Evolutionary conservation across 129 eudicot species (phyloP), one percentile per base, ranked within the genome.

Genomic region (Centrapalus pauciflorus): DNA sequence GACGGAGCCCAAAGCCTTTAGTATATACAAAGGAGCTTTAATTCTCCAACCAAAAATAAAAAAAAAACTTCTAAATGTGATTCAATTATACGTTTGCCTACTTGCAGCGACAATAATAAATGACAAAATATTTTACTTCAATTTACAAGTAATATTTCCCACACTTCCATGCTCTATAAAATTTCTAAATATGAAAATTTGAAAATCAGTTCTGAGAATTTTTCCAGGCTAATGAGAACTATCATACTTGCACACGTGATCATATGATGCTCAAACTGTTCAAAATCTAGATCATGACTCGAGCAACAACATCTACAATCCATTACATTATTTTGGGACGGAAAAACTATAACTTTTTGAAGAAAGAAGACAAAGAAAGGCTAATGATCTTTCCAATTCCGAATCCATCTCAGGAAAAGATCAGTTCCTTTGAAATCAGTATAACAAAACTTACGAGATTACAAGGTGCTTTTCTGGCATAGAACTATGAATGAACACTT

Each of bases 281-380:
- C 56, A 75, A 66, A 52, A 66, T 45, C 67, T 46, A 45, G 14
- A 66, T 24, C 55, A 33, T 13, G 48, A 75, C 4, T 54, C 5
- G 45, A 23, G 12, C 7, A 61, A 35, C 64, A 56, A 23, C 61
- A 56, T 27, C 67, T 13, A 46, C 68, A 33, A 74, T 45, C 32
- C 14, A 35, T 46, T 75, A 66, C 69, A 57, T 75, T 75, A 75
- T 75, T 74, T 46, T 43, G 69, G 7, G 40, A 55, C 12, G 38
- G 17, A 48, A 67, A 35, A 25, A 46, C 54, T 57, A 69, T 27
- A 46, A 66, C 46, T 52, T 34, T 60, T 11, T 48, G 10, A 61
- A 48, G 6, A 35, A 3, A 8, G 59, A 43, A 74, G 29, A 48
- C 73, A 30, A 35, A 3, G 5, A 50, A 43, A 74, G 29, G 55